phyloP scores from a whole-genome alignment of 768 basidiomycete species.

The Tephrocybe sp. region DNA sequence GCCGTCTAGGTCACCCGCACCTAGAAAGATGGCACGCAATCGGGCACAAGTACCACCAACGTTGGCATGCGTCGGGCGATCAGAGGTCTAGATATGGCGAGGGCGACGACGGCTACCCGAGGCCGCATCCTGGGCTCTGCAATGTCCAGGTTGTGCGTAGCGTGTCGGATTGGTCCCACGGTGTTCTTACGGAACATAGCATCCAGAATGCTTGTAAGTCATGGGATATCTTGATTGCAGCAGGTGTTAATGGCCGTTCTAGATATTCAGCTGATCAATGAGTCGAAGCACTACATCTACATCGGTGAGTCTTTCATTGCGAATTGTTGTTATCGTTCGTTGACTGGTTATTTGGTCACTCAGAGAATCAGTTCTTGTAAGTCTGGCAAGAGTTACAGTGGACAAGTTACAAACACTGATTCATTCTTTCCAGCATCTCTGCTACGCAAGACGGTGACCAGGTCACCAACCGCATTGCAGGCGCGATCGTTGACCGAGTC shows the following conservation, averaged over 20 bases:
- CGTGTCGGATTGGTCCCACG: constrained; percentile 93
- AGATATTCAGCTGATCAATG: constrained; percentile 80
- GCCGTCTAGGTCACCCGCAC: constrained; percentile 59
- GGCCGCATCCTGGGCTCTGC: constrained; percentile 50
- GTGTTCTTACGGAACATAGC: constrained; percentile 85
- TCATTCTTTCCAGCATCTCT: constrained; percentile 60
- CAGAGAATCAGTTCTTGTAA: constrained; percentile 88
- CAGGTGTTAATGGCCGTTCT: background rate
- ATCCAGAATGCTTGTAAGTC: constrained; percentile 91
- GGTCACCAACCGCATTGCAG: constrained; percentile 82
- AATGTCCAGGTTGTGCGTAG: constrained; percentile 82
- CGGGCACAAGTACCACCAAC: constrained; percentile 62
- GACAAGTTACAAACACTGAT: constrained; percentile 9
- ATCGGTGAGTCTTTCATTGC: constrained; percentile 61
- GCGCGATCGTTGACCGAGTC: constrained; percentile 82
- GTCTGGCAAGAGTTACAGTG: constrained; percentile 28
- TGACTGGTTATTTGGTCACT: constrained; percentile 21
- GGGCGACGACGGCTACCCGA: constrained; percentile 38
- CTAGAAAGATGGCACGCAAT: constrained; percentile 57
- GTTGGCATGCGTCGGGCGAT: constrained; percentile 53
- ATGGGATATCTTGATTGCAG: background rate
- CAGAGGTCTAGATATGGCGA: constrained; percentile 17
- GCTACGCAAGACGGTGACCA: constrained; percentile 60
- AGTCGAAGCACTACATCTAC: constrained; percentile 88
- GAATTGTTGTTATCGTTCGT: background rate